Percentiles rank a stretch among this genome's conserved stretches.
phyloP scores from a whole-genome alignment of 345 rosid genomes.

The Populus alba region DNA sequence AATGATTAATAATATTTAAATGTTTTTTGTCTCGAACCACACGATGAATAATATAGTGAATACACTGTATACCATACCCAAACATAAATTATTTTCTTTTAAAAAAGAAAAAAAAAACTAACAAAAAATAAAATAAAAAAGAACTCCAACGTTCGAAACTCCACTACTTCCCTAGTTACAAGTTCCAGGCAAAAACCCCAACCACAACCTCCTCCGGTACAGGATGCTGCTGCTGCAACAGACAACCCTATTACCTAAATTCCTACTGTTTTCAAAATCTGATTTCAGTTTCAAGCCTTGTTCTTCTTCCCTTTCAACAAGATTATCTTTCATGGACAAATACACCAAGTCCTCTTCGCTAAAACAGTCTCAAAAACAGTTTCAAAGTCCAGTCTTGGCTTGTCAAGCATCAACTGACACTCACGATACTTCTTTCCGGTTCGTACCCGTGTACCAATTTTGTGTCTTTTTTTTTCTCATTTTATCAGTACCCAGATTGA shows the following conservation, averaged over 20 bases:
- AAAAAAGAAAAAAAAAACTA: not conserved
- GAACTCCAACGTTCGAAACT: not conserved
- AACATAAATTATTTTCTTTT: not conserved
- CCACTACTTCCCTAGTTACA: not conserved
- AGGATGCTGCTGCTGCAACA: slow-evolving; percentile 9
- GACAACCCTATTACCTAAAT: not conserved
- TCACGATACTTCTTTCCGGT: slow-evolving; percentile 8
- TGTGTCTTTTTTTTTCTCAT: not conserved
- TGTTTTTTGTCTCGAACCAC: too few relatives aligned
- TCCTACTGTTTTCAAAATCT: not conserved
- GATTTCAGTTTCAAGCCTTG: not conserved
- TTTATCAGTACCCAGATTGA: not conserved
- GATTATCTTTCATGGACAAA: slow-evolving; percentile 2
- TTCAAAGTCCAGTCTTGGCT: not conserved
- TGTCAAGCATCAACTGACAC: slow-evolving; percentile 6
- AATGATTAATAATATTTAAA: too few relatives aligned
- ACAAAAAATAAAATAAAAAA: not conserved
- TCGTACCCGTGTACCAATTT: too few relatives aligned
- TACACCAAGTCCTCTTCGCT: not conserved
- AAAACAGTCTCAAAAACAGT: slow-evolving; percentile 1
- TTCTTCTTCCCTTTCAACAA: slow-evolving; percentile 1
- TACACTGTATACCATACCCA: too few relatives aligned
- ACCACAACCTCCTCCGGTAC: not conserved
- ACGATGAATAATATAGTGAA: too few relatives aligned
- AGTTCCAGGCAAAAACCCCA: not conserved